Base-by-base conservation (phyloP, 106 monocot genomes). In the Gastrodia elata region DNA sequence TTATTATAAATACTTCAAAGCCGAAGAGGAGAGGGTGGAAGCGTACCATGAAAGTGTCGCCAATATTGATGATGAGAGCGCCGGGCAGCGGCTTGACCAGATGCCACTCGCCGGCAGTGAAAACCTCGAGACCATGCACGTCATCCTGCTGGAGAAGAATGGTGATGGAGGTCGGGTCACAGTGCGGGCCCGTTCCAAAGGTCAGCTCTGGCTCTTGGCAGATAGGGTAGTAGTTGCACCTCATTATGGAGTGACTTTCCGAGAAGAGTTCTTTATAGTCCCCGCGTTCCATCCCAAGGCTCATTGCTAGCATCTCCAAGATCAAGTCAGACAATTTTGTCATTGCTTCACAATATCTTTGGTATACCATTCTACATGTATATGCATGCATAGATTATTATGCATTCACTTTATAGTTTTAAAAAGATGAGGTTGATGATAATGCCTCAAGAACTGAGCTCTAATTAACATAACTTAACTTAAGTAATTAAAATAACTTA, bases 31-130 rank as follows among this genome's bases (percentile, higher is more conserved):
- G 6, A 18, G 5, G n/a, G 4, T 4, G 52, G n/a, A 3, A 18
- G 22, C 52, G 4, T 84, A 90, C 89, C 89, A 87, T 90, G 83
- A 90, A 90, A 0, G 89, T 90, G 71, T 90, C 89, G 20, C 89
- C 89, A 56, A 90, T 86, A 77, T 90, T 90, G 72, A 90, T 73
- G 18, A 90, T 84, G 8, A 90, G 71, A 0, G 86, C 89, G 55
- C 76, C 84, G 41, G 9, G 71, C 7, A 84, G 65, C 26, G 89
- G 86, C 6, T 57, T 68, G 24, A 90, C 71, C 6, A 78, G 65
- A 11, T 64, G 74, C 89, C 89, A 90, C 33, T 52, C 33, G 25
- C 38, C 72, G 41, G 69, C 84, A 15, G 48, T 37, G 52, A 90
- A 84, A 11, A 90, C 86, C 78, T 90, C 71, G 26, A 90, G 86